These are phyloP conservation scores for Candida boidinii DNA, from an alignment of 805 yeast species.

Conservation along the genomic window DNA sequence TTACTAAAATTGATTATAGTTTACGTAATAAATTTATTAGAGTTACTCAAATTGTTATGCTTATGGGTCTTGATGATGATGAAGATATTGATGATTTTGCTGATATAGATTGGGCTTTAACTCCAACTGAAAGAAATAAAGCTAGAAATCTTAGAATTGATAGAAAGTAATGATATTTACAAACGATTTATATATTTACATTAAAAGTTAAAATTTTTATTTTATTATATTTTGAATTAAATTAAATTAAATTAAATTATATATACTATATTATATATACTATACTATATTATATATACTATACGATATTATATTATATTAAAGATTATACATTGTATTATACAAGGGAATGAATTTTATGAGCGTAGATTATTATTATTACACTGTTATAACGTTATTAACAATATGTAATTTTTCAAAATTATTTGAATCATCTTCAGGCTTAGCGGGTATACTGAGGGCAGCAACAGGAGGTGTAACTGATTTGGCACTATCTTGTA, in stretches of 20 bases:
- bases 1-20: conserved; percentile 64
- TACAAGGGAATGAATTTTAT: too few relatives aligned
- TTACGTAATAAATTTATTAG: conserved; percentile 72
- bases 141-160: conserved; percentile 52
- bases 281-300: too few relatives aligned
- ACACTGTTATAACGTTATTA: too few relatives aligned
- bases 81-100: conserved; percentile 25
- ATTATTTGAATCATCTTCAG: too few relatives aligned
- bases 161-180: conserved; percentile 12
- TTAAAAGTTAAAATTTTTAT: not conserved
- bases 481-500: too few relatives aligned
- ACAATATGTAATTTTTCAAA: too few relatives aligned
- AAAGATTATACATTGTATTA: not conserved
- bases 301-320: not conserved
- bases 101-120: conserved; percentile 57
- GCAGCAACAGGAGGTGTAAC: too few relatives aligned
- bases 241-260: too few relatives aligned
- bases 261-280: too few relatives aligned
- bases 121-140: conserved; percentile 63
- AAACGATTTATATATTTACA: not conserved
- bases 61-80: conserved; percentile 75
- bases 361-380: too few relatives aligned
- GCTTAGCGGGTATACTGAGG: too few relatives aligned
- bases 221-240: too few relatives aligned
- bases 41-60: conserved; percentile 76